phyloP scores from a whole-genome alignment of 805 yeast genomes.

The Saturnispora ahearnii region DNA sequence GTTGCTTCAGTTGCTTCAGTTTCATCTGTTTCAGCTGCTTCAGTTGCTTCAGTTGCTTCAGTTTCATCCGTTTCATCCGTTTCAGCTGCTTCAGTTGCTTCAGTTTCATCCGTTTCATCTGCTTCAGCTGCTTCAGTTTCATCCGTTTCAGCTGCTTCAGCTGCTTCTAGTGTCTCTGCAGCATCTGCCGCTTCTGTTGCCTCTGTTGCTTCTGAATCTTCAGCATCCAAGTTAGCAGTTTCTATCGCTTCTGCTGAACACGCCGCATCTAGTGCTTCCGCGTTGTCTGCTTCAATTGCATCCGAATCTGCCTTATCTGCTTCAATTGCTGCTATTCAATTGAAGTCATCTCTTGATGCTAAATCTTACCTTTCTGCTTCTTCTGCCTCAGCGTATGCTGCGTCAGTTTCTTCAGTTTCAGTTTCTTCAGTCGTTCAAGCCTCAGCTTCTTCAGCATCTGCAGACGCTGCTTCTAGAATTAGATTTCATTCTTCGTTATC shows the following conservation, averaged over 20 bases:
- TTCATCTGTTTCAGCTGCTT: conserved; percentile 19
- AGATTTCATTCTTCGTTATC: conserved; percentile 6
- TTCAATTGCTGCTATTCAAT: conserved; percentile 13
- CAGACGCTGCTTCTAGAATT: conserved; percentile 5
- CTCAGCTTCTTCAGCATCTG: conserved; percentile 14
- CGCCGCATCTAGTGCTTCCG: conserved; percentile 18
- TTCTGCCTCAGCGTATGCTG: conserved; percentile 15
- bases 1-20: conserved; percentile 8
- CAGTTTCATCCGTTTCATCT: conserved; percentile 15
- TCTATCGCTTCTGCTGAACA: conserved; percentile 9
- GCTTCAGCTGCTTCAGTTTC: conserved; percentile 9
- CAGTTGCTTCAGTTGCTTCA: conserved; percentile 18
- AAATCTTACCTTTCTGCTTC: conserved; percentile 19
- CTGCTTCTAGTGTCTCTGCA: conserved; percentile 17
- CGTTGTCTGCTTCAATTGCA: conserved; percentile 16
- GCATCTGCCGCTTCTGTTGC: conserved; percentile 13
- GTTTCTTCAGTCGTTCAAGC: conserved; percentile 30
- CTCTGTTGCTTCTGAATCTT: conserved; percentile 18
- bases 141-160: conserved; percentile 18
- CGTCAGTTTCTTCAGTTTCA: conserved; percentile 19
- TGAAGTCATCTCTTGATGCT: conserved; percentile 17
- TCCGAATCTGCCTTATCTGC: conserved; percentile 12
- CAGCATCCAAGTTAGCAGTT: conserved; percentile 15
- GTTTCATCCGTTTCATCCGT: conserved; percentile 17
- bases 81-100: conserved; percentile 12